A percentile compares a stretch with the other conserved stretches of the same genome.
phyloP scores from a whole-genome alignment of 2,329 filamentous ascomycete genomes.

The Fonsecaea erecta region DNA sequence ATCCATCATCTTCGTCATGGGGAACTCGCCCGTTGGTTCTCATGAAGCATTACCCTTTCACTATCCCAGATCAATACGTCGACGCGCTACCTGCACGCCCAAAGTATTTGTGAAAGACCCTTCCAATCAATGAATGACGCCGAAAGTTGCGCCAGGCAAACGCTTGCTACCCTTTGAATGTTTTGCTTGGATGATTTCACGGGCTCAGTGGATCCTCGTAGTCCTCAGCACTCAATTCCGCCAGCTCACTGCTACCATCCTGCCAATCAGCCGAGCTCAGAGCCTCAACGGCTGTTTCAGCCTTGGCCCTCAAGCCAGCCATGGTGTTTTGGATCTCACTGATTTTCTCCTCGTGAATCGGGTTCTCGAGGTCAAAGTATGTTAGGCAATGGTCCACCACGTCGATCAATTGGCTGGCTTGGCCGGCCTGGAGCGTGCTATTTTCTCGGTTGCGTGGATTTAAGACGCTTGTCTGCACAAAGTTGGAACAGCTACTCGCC shows the following conservation, averaged over 20 bases:
- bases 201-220: constrained; percentile 30
- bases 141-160: background rate
- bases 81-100: background rate
- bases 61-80: background rate
- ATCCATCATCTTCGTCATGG: background rate
- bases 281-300: constrained; percentile 29
- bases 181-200: constrained; percentile 8
- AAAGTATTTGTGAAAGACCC: background rate
- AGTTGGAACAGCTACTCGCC: constrained; percentile 19
- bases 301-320: constrained; percentile 25
- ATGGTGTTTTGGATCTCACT: constrained; percentile 23
- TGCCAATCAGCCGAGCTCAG: constrained; percentile 35
- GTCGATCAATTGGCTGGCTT: constrained; percentile 31
- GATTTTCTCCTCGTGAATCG: constrained; percentile 29
- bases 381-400: constrained; percentile 31
- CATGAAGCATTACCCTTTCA: background rate
- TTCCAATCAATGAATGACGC: constrained; percentile 2
- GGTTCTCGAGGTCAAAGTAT: constrained; percentile 31
- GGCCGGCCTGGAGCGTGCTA: constrained; percentile 29
- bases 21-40: background rate
- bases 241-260: constrained; percentile 34
- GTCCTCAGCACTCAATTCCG: constrained; percentile 32
- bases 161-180: background rate
- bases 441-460: constrained; percentile 20
- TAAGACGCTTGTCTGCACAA: constrained; percentile 29